Conservation (phyloP, 139 green algal genomes). For the Yamagishiella unicocca region DNA sequence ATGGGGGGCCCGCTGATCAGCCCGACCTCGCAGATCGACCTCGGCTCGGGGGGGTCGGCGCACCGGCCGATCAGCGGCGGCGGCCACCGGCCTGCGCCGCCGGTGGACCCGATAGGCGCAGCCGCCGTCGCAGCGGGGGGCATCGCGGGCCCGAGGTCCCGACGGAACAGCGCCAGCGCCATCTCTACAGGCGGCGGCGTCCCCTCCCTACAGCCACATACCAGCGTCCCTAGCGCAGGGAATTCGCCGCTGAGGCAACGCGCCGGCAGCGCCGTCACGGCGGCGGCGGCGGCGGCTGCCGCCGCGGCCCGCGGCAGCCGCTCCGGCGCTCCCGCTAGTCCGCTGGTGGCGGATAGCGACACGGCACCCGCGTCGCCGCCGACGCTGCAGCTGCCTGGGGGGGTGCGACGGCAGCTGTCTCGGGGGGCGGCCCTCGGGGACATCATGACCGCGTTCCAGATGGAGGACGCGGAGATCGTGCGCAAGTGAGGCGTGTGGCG, state of each 20-base stretch:
- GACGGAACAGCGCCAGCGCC: constrained; percentile 27
- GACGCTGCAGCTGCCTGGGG: constrained; percentile 38
- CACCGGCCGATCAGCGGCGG: background rate
- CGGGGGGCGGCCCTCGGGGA: constrained; percentile 42
- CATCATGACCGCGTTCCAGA: constrained; percentile 47
- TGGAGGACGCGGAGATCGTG: constrained; percentile 48
- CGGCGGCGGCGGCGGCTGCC: background rate
- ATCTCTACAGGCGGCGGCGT: background rate
- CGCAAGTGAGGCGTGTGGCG: constrained; percentile 9
- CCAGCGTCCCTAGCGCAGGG: no score
- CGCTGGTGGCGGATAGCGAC: constrained; percentile 8
- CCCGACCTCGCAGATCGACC: background rate
- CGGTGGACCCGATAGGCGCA: background rate
- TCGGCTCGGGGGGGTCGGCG: background rate
- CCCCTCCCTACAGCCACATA: no score
- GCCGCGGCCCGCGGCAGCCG: background rate
- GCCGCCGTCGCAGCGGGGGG: background rate
- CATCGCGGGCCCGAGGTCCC: background rate
- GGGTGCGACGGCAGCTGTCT: constrained; percentile 50
- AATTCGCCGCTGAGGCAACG: no score
- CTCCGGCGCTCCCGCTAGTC: background rate
- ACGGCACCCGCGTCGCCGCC: constrained; percentile 32
- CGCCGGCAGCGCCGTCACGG: background rate
- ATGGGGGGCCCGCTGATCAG: background rate
- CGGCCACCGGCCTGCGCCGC: constrained; percentile 14